Evolutionary conservation across 352 stramenopile species (phyloP).

Genomic region (Phytophthora idaei): DNA sequence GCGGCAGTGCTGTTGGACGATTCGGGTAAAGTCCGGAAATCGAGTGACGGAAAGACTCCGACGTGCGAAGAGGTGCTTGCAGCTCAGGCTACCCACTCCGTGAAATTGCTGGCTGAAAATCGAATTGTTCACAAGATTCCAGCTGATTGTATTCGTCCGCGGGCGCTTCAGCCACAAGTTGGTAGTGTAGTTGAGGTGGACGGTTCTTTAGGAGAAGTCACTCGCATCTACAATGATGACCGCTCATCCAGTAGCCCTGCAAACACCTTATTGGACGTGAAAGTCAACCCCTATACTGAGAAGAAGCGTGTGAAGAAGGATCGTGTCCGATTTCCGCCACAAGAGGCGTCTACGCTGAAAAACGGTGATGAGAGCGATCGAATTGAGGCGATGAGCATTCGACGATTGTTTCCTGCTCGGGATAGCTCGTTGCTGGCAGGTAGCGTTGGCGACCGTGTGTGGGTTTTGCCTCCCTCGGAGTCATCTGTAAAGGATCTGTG

Average conservation of each 20-base stretch:
- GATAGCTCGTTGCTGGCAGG: constrained; percentile 61
- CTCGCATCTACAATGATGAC: constrained; percentile 41
- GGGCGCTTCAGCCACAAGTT: constrained; percentile 48
- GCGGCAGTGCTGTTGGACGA: constrained; percentile 47
- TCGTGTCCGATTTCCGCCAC: constrained; percentile 57
- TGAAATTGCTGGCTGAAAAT: constrained; percentile 48
- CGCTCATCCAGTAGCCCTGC: constrained; percentile 12
- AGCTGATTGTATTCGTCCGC: constrained; percentile 44
- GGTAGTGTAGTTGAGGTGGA: constrained; percentile 80
- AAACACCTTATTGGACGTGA: constrained; percentile 53
- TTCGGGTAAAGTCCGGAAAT: constrained; percentile 16
- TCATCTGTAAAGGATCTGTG: constrained; percentile 46
- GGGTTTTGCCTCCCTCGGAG: constrained; percentile 48
- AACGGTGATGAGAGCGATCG: constrained; percentile 25
- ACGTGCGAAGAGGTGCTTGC: constrained; percentile 31
- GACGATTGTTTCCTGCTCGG: constrained; percentile 62
- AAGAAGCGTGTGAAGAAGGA: constrained; percentile 61
- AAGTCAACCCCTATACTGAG: constrained; percentile 50
- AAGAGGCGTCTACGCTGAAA: constrained; percentile 10
- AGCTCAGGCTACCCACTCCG: constrained; percentile 34
- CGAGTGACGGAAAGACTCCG: constrained; percentile 10
- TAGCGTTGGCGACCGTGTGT: constrained; percentile 68
- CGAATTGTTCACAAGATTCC: constrained; percentile 55
- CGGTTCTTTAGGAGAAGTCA: constrained; percentile 66
- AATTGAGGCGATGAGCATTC: constrained; percentile 80